Conservation (phyloP, 805 yeast species). For the Metschnikowia gelsemii region DNA sequence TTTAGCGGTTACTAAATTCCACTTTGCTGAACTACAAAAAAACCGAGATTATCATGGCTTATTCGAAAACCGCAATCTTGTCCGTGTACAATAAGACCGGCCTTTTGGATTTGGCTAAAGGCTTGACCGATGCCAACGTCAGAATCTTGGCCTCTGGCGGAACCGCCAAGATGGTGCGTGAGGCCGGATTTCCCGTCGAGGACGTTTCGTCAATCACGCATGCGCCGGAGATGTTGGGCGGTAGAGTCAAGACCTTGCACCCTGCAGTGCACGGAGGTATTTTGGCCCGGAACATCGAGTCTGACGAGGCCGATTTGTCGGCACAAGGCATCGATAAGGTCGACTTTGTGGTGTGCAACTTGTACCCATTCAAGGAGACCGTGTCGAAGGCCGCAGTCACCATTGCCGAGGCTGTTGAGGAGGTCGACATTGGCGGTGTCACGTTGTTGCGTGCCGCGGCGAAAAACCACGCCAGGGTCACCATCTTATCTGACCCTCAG, state of each 20-base stretch:
- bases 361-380: constrained; percentile 97
- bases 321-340: constrained; percentile 93
- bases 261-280: constrained; percentile 99
- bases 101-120: constrained; percentile 91
- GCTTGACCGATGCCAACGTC: constrained; percentile 82
- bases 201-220: constrained; percentile 94
- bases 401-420: constrained; percentile 96
- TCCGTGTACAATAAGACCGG: constrained; percentile 99
- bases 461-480: constrained; percentile 94
- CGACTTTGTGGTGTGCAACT: constrained; percentile 95
- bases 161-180: constrained; percentile 90
- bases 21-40: no score
- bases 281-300: constrained; percentile 87
- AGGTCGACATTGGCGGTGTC: constrained; percentile 96
- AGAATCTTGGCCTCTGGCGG: constrained; percentile 97
- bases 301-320: constrained; percentile 84
- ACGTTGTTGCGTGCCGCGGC: constrained; percentile 98
- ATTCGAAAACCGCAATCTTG: constrained; percentile 84
- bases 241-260: constrained; percentile 96
- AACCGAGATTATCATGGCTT: no score
- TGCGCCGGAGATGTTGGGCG: constrained; percentile 99
- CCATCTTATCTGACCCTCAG: constrained; percentile 89
- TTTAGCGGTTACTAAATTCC: no score
- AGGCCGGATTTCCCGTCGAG: constrained; percentile 97
- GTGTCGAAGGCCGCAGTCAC: constrained; percentile 94